These are phyloP conservation scores for Cladosporium sp. DNA, from an alignment of 2,329 filamentous ascomycete genomes.

Conservation along the genomic window DNA sequence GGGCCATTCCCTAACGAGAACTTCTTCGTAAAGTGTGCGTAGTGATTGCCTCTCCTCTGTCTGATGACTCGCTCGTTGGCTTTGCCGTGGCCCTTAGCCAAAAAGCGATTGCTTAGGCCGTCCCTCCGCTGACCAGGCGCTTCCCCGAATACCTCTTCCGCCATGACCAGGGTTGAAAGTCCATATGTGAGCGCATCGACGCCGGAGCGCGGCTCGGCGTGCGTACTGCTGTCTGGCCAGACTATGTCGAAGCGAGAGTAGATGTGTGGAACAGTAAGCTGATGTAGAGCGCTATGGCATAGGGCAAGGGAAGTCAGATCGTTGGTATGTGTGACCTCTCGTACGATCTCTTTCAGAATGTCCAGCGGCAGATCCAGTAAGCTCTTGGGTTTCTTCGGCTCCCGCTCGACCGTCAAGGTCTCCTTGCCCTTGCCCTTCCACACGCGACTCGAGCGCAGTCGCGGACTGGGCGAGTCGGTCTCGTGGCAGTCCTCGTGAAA, in stretches of 20 bases:
- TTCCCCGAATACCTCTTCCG: slow-evolving; percentile 61
- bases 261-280: slow-evolving; percentile 72
- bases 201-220: slow-evolving; percentile 65
- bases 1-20: slow-evolving; percentile 85
- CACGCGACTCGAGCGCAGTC: slow-evolving; percentile 42
- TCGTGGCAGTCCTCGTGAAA: slow-evolving; percentile 35
- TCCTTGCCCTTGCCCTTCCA: slow-evolving; percentile 52
- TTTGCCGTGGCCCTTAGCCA: slow-evolving; percentile 24
- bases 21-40: slow-evolving; percentile 75
- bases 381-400: slow-evolving; percentile 58
- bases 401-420: slow-evolving; percentile 33
- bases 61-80: slow-evolving; percentile 34
- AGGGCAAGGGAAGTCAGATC: slow-evolving; percentile 76
- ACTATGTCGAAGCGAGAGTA: slow-evolving; percentile 87
- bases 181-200: slow-evolving; percentile 84
- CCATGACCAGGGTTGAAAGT: slow-evolving; percentile 75
- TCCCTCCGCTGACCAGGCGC: slow-evolving; percentile 44
- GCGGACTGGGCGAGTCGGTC: slow-evolving; percentile 30
- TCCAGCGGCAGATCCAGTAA: slow-evolving; percentile 77
- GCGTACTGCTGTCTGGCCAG: slow-evolving; percentile 72
- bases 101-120: slow-evolving; percentile 30
- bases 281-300: slow-evolving; percentile 75
- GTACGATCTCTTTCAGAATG: slow-evolving; percentile 74
- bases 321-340: slow-evolving; percentile 79
- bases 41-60: slow-evolving; percentile 67